Percentiles rank a stretch among this genome's conserved stretches.
Evolutionary conservation across 164 flowering plant species (phyloP).

Genomic region (Vitis cinerea): DNA sequence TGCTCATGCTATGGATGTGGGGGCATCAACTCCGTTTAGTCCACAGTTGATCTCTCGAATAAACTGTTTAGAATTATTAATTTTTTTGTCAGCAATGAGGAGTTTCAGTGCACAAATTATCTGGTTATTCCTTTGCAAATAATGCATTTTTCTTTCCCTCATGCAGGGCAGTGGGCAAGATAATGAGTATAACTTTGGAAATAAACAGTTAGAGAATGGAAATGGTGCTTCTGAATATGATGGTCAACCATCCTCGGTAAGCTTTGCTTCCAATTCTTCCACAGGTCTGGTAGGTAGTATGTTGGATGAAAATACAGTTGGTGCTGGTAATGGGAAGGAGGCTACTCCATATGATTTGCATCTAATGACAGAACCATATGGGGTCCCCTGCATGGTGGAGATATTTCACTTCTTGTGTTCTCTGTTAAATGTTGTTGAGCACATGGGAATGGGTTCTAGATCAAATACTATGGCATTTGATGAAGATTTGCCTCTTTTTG

Average conservation of each 20-base stretch:
- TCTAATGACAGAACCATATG: constrained; percentile 54
- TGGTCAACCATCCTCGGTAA: constrained; percentile 24
- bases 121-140: not conserved
- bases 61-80: not conserved
- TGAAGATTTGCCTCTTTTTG: constrained; percentile 73
- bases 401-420: constrained; percentile 65
- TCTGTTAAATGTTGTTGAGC: constrained; percentile 47
- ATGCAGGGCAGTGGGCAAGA: constrained; percentile 31
- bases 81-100: not conserved
- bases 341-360: constrained; percentile 25
- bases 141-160: not conserved
- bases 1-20: not conserved
- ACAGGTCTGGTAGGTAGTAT: constrained; percentile 8
- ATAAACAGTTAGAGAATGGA: constrained; percentile 39
- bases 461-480: constrained; percentile 58
- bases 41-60: not conserved
- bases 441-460: constrained; percentile 37
- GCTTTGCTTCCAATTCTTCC: constrained; percentile 6
- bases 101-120: too few species aligned
- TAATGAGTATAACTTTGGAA: constrained; percentile 27
- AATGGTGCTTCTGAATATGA: constrained; percentile 35
- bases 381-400: constrained; percentile 67
- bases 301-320: constrained; percentile 26
- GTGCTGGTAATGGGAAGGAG: constrained; percentile 30
- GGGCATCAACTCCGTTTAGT: not conserved